Conservation (phyloP, 2,329 filamentous ascomycete species). For the Ascochyta lentis region DNA sequence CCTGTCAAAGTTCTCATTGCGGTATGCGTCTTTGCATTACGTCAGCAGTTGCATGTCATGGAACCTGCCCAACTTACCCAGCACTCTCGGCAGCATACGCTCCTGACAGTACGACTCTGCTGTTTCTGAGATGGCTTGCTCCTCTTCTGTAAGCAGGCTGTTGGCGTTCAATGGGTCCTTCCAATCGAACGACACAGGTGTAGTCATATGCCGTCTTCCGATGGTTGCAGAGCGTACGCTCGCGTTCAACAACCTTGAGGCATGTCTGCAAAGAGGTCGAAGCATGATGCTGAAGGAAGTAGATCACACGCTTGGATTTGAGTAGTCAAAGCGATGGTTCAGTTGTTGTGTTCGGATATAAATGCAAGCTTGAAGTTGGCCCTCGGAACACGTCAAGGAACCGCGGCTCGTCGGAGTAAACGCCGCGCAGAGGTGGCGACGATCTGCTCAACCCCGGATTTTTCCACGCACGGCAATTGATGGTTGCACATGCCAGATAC, state of each 20-base stretch:
- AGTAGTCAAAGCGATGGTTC: neutral
- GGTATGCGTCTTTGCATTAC: conserved; percentile 72
- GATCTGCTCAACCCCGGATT: conserved; percentile 13
- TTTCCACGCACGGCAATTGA: neutral
- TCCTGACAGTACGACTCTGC: conserved; percentile 96
- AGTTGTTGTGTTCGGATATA: conserved; percentile 9
- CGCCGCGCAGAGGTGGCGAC: conserved; percentile 29
- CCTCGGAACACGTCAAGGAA: conserved; percentile 30
- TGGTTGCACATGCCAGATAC: neutral
- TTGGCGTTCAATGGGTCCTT: conserved; percentile 81
- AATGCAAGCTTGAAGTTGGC: conserved; percentile 20
- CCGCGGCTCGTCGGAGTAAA: conserved; percentile 34
- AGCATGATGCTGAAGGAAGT: conserved; percentile 48
- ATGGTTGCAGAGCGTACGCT: conserved; percentile 35
- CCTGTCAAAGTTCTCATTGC: conserved; percentile 84
- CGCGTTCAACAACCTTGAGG: conserved; percentile 49
- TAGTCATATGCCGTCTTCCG: conserved; percentile 51
- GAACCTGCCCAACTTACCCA: conserved; percentile 64
- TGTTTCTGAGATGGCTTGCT: conserved; percentile 86
- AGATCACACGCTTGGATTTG: neutral
- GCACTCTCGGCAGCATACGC: conserved; percentile 79
- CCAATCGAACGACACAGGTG: conserved; percentile 76
- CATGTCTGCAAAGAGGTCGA: conserved; percentile 50
- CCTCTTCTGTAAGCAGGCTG: conserved; percentile 85
- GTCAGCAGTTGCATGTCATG: conserved; percentile 13